phyloP scores from a whole-genome alignment of 1,284 basidiomycete species.

The Marasmius tenuissimus region DNA sequence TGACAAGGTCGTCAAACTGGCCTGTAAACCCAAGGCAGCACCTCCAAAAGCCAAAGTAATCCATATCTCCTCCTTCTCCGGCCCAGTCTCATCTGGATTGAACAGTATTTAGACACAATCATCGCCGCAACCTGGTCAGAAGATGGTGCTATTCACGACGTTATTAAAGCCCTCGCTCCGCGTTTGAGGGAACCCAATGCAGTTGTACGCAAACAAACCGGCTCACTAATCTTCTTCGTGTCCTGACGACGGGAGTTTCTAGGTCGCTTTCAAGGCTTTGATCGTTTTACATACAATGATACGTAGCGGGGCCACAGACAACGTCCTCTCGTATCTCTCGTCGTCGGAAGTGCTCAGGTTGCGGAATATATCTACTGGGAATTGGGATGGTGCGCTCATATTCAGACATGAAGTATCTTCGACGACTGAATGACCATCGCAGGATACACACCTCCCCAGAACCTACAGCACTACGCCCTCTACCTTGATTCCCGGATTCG shows the following conservation, averaged over 20 bases:
- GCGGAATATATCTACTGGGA: slow-evolving; percentile 72
- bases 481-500: slow-evolving; percentile 91
- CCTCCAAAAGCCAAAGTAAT: slow-evolving; percentile 89
- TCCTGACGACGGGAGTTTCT: slow-evolving; percentile 7
- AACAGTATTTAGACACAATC: slow-evolving; percentile 84
- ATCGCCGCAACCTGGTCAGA: slow-evolving; percentile 93
- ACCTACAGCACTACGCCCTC: slow-evolving; percentile 82
- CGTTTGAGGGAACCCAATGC: slow-evolving; percentile 89
- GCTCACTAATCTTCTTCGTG: not conserved
- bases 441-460: slow-evolving; percentile 87
- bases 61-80: slow-evolving; percentile 2
- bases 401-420: not conserved
- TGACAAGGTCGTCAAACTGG: slow-evolving; percentile 88
- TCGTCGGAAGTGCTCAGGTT: slow-evolving; percentile 78
- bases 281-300: slow-evolving; percentile 96
- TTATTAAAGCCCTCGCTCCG: slow-evolving; percentile 83
- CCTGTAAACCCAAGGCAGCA: slow-evolving; percentile 92
- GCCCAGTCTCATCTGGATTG: slow-evolving; percentile 1
- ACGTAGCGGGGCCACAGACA: slow-evolving; percentile 90
- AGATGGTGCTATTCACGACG: slow-evolving; percentile 89
- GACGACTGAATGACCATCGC: slow-evolving; percentile 10
- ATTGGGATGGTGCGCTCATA: slow-evolving; percentile 72
- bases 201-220: slow-evolving; percentile 59
- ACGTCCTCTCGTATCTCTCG: slow-evolving; percentile 82
- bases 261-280: slow-evolving; percentile 96